A percentile compares a stretch with the other conserved stretches of the same genome.
Conservation (phyloP, 768 basidiomycete genomes). For the Pleurotus ostreatus region DNA sequence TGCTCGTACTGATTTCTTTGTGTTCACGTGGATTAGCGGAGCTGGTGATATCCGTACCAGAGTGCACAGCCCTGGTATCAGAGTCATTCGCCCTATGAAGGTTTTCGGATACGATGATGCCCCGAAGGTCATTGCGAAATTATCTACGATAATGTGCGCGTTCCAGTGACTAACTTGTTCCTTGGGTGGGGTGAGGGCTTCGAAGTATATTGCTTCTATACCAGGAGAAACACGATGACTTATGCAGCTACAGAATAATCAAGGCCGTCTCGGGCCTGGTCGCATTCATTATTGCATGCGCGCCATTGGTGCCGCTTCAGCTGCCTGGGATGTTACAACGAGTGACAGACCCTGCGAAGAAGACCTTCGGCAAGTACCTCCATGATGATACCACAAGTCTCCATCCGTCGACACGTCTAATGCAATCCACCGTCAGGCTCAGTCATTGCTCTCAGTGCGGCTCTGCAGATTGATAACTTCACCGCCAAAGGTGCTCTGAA, state of each 20-base stretch:
- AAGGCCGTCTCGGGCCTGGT: conserved; percentile 93
- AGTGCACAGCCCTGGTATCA: conserved; percentile 88
- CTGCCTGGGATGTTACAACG: conserved; percentile 86
- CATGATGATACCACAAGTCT: conserved; percentile 44
- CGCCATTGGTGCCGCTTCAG: conserved; percentile 83
- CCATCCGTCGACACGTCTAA: background rate
- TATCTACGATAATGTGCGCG: conserved; percentile 89
- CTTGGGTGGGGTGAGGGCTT: conserved; percentile 95
- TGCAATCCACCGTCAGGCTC: conserved; percentile 49
- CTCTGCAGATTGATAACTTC: conserved; percentile 84
- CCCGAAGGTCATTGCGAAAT: conserved; percentile 95
- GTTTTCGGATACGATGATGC: conserved; percentile 95
- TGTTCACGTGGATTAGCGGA: conserved; percentile 89
- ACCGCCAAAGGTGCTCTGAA: conserved; percentile 94
- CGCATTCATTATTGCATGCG: conserved; percentile 98
- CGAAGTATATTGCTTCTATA: conserved; percentile 46
- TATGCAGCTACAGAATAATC: conserved; percentile 61
- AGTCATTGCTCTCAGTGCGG: conserved; percentile 85
- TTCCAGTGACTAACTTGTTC: conserved; percentile 78
- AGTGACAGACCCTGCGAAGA: conserved; percentile 84
- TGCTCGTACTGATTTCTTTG: background rate
- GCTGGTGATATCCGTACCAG: conserved; percentile 92
- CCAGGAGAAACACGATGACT: too few relatives aligned
- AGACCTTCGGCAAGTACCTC: conserved; percentile 92
- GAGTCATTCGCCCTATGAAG: conserved; percentile 83